These are phyloP conservation scores for Keqinozyma sinolaborantium DNA, from an alignment of 1,139 yeast genomes.

Conservation along the genomic window DNA sequence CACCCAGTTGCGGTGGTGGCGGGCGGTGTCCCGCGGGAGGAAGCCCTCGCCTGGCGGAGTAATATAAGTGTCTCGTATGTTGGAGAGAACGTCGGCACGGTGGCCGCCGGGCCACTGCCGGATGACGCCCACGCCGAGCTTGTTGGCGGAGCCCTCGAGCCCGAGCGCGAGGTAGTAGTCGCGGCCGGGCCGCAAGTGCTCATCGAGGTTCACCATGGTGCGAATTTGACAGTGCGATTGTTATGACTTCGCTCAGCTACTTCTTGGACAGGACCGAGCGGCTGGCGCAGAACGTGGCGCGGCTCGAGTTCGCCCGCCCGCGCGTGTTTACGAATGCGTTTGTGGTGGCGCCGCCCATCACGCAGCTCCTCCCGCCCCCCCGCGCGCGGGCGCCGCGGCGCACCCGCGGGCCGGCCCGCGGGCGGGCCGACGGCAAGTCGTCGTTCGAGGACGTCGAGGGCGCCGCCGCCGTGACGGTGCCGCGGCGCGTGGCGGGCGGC, in stretches of 20 bases:
- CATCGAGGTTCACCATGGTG: conserved; percentile 21
- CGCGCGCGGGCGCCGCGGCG: conserved; percentile 16
- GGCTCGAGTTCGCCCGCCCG: conserved; percentile 45
- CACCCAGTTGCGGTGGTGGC: conserved; percentile 97
- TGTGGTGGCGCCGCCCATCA: conserved; percentile 51
- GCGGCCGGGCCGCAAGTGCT: conserved; percentile 38
- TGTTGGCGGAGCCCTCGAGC: conserved; percentile 95
- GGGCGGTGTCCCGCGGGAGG: conserved; percentile 91
- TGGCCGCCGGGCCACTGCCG: conserved; percentile 64
- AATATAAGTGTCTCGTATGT: conserved; percentile 88
- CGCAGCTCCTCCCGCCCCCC: conserved; percentile 59
- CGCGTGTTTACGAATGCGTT: conserved; percentile 68
- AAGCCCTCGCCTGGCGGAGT: conserved; percentile 99
- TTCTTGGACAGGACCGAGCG: conserved; percentile 22
- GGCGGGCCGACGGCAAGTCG: conserved; percentile 36
- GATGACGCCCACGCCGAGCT: conserved; percentile 89
- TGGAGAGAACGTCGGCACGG: conserved; percentile 74
- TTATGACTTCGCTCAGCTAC: conserved; percentile 20
- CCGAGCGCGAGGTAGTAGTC: conserved; percentile 73
- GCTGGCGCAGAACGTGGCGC: conserved; percentile 16
- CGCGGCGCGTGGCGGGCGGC: conserved; percentile 12
- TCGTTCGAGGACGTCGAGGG: conserved; percentile 23
- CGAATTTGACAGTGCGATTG: not conserved
- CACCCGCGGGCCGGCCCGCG: conserved; percentile 19
- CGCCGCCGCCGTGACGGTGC: conserved; percentile 22